These are phyloP conservation scores for Rhododendron williamsianum DNA, from an alignment of 148 eudicot genomes.

Conservation along the genomic window DNA sequence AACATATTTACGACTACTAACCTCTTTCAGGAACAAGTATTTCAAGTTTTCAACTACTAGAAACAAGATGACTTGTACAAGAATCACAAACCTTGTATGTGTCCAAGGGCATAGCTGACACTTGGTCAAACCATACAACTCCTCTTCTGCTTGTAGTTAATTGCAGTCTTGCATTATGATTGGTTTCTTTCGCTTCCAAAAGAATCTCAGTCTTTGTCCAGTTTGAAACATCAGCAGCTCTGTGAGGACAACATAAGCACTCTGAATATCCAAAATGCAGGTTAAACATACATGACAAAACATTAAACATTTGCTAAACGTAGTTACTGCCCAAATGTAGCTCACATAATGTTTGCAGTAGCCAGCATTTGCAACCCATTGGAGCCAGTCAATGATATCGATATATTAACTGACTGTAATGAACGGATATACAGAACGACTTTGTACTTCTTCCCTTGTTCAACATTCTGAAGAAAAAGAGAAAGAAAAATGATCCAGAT, in stretches of 20 bases:
- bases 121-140: slow-evolving; percentile 85
- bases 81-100: slow-evolving; percentile 58
- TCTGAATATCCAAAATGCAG: background rate
- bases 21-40: background rate
- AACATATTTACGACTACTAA: background rate
- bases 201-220: slow-evolving; percentile 69
- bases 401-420: slow-evolving; percentile 43
- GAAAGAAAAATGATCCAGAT: slow-evolving; percentile 1
- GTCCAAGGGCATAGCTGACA: slow-evolving; percentile 80
- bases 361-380: slow-evolving; percentile 57
- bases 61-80: background rate
- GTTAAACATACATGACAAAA: background rate
- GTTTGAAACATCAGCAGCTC: slow-evolving; percentile 48
- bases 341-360: slow-evolving; percentile 56
- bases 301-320: background rate
- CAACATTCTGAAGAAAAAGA: slow-evolving; percentile 66
- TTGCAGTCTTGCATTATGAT: slow-evolving; percentile 68
- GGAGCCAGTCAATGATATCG: slow-evolving; percentile 64
- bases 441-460: slow-evolving; percentile 77
- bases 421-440: slow-evolving; percentile 70
- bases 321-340: background rate
- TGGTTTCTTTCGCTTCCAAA: slow-evolving; percentile 54
- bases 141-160: slow-evolving; percentile 66
- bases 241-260: slow-evolving; percentile 25
- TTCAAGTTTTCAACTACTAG: background rate